Evolutionary conservation across 2,329 filamentous ascomycete genomes (phyloP), one percentile per base, ranked within the genome.

Genomic region (Alternaria triticina): DNA sequence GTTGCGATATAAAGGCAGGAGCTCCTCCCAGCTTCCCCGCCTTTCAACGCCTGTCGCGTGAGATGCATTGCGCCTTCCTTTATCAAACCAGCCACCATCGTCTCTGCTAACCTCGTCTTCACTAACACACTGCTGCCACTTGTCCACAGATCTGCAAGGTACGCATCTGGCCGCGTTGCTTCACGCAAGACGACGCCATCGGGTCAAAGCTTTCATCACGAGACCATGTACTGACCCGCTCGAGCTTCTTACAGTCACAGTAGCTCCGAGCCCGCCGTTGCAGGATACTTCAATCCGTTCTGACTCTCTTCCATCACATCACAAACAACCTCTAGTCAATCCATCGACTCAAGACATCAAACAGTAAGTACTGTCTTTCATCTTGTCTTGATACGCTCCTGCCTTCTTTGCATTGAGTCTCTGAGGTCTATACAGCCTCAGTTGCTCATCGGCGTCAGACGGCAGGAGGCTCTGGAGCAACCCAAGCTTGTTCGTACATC

Each of bases 191-290:
- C 54, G 58, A 66, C 64, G 64, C 63, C 59, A 70, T 73, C 72
- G 72, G 70, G 74, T 62, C 74, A 68, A 68, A 74, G 75, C 74
- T 74, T 59, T 57, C 51, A 69, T 75, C 76, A 74, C 77, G 77
- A 74, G 76, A 79, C 73, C 70, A 61, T 58, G 66, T 61, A 73
- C 73, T 73, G 74, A 78, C 70, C 70, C 66, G 66, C 67, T 64
- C 54, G 55, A 70, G 68, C 69, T 71, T 70, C 64, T 52, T 59
- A 33, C 30, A 54, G 54, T 57, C 44, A 23, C 54, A 57, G 44
- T 59, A 70, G 66, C 70, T 64, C 69, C 70, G 65, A 68, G 40
- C 64, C 59, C 69, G 64, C 67, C 71, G 73, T 72, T 50, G 65
- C 68, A 72, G 64, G 73, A 71, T 77, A 74, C 69, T 73, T 61